A percentile compares a stretch with the other conserved stretches of the same genome.
Evolutionary conservation across 192 early-diverging fungal species (phyloP).

Genomic region (Linnemannia exigua): DNA sequence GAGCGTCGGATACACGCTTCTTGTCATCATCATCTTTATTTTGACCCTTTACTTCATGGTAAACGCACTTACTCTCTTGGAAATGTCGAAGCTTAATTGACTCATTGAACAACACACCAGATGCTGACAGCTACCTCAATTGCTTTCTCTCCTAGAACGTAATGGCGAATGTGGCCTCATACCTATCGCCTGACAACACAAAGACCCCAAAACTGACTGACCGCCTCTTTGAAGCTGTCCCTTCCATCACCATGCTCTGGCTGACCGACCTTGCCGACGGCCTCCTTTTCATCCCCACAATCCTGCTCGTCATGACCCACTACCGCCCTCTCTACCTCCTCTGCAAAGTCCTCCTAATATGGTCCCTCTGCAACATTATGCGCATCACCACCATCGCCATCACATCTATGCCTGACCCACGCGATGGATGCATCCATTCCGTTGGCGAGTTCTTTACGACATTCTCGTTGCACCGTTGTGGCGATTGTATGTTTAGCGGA

Average conservation of each 20-base stretch:
- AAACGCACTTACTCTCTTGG: not conserved
- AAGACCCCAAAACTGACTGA: slow-evolving; percentile 55
- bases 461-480: slow-evolving; percentile 72
- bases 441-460: slow-evolving; percentile 69
- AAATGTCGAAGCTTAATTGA: not conserved
- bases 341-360: slow-evolving; percentile 65
- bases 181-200: slow-evolving; percentile 62
- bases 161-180: slow-evolving; percentile 74
- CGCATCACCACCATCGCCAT: slow-evolving; percentile 75
- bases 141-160: slow-evolving; percentile 57
- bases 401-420: slow-evolving; percentile 75
- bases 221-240: slow-evolving; percentile 71
- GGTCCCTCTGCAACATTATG: slow-evolving; percentile 68
- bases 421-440: slow-evolving; percentile 68
- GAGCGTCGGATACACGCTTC: slow-evolving; percentile 17
- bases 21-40: slow-evolving; percentile 30
- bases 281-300: slow-evolving; percentile 66
- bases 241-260: slow-evolving; percentile 65
- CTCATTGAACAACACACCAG: not conserved
- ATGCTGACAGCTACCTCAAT: not conserved
- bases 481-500: slow-evolving; percentile 76
- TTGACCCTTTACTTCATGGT: slow-evolving; percentile 55
- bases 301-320: slow-evolving; percentile 64
- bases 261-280: slow-evolving; percentile 75
- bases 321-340: slow-evolving; percentile 69